Percentiles rank a stretch among this genome's conserved stretches.
These are phyloP conservation scores for Ophioceras dolichostomum DNA, from an alignment of 2,329 filamentous ascomycete genomes.

Conservation along the genomic window DNA sequence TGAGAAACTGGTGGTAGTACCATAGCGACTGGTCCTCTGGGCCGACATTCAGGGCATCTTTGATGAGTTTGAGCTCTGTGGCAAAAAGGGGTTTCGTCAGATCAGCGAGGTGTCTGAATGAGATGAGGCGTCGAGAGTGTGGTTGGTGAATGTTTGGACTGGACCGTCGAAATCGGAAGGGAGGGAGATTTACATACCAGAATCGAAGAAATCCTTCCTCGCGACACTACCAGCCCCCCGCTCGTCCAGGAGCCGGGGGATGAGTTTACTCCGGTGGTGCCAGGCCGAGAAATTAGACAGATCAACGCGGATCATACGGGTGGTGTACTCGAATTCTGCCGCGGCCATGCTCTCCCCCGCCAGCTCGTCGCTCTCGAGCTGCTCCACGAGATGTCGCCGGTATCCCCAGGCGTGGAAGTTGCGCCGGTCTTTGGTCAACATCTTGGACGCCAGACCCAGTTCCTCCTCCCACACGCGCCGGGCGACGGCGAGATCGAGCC, in stretches of 20 bases:
- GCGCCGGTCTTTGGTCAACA: conserved; percentile 73
- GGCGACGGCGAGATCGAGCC: conserved; percentile 44
- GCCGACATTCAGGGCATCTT: conserved; percentile 71
- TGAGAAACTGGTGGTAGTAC: conserved; percentile 89
- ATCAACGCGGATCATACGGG: conserved; percentile 71
- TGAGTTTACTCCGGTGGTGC: conserved; percentile 81
- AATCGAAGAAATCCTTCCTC: conserved; percentile 58
- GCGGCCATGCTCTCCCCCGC: conserved; percentile 53
- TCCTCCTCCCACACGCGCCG: conserved; percentile 72
- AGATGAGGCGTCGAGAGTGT: too few species aligned
- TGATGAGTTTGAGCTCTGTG: conserved; percentile 61
- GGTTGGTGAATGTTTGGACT: neutral
- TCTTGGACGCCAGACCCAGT: conserved; percentile 70
- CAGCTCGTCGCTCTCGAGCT: conserved; percentile 50
- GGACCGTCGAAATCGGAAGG: too few species aligned
- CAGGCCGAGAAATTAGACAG: conserved; percentile 96
- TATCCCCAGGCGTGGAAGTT: conserved; percentile 99
- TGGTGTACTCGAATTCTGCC: conserved; percentile 79
- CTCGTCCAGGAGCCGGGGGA: conserved; percentile 63
- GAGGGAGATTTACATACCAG: conserved; percentile 44
- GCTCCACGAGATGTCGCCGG: conserved; percentile 63
- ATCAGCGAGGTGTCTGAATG: too few species aligned
- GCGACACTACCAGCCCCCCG: conserved; percentile 49
- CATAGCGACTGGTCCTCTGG: conserved; percentile 92
- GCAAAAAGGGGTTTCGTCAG: too few species aligned